Conservation (phyloP, 2,329 filamentous ascomycete species). For the Elsinoe perseae region DNA sequence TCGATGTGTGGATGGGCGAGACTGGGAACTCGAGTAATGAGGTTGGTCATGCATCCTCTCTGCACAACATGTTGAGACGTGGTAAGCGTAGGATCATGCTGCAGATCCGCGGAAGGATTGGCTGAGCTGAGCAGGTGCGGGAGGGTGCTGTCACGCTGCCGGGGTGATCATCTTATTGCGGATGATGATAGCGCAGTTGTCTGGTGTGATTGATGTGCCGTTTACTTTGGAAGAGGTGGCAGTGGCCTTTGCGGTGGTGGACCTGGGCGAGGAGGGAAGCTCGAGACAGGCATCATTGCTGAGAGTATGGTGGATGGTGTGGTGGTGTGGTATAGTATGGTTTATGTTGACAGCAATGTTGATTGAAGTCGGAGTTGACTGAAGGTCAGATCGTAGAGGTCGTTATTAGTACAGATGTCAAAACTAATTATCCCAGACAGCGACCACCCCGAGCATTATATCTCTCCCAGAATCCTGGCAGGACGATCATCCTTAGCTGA, state of each 20-base stretch:
- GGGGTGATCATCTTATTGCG: slow-evolving; percentile 18
- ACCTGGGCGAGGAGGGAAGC: slow-evolving; percentile 41
- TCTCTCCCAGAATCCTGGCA: slow-evolving; percentile 10
- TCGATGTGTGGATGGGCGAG: not conserved
- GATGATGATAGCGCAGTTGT: no score
- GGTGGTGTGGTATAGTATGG: not conserved
- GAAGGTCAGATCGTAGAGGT: slow-evolving; percentile 3
- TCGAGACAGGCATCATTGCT: slow-evolving; percentile 34
- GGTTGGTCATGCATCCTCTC: not conserved
- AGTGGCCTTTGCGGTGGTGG: slow-evolving; percentile 42
- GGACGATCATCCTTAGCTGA: not conserved
- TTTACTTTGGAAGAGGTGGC: slow-evolving; percentile 34
- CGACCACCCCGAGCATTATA: slow-evolving; percentile 15
- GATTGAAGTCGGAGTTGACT: slow-evolving; percentile 2
- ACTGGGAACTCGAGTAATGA: slow-evolving; percentile 7
- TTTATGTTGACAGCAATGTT: not conserved
- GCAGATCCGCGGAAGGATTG: slow-evolving; percentile 1
- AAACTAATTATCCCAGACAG: slow-evolving; percentile 1
- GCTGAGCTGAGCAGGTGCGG: not conserved
- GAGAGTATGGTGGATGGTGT: not conserved
- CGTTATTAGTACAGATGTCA: slow-evolving; percentile 5
- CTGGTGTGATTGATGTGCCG: not conserved
- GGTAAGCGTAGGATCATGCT: not conserved
- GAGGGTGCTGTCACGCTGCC: not conserved
- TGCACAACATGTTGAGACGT: not conserved